Evolutionary conservation across 2,329 filamentous ascomycete species (phyloP).

Genomic region (Exophiala spinifera): DNA sequence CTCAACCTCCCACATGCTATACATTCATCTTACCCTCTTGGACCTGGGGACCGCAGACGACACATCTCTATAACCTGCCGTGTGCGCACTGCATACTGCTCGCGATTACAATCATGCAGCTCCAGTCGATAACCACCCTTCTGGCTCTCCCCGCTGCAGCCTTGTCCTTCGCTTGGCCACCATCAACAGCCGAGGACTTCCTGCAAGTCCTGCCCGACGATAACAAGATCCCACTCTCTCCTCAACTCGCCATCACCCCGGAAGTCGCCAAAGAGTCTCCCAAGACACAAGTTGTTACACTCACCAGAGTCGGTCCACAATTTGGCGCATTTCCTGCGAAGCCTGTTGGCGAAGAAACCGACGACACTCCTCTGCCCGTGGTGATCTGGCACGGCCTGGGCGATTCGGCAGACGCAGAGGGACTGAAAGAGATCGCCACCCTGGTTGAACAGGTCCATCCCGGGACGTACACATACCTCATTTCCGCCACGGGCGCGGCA

Average conservation of each 20-base stretch:
- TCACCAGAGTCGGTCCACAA: constrained; percentile 19
- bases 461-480: constrained; percentile 78
- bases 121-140: constrained; percentile 7
- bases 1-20: no score
- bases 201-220: not conserved
- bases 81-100: not conserved
- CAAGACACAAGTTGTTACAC: not conserved
- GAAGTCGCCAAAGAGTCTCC: no score
- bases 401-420: constrained; percentile 66
- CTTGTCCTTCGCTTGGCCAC: constrained; percentile 22
- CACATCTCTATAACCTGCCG: not conserved
- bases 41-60: no score
- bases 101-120: constrained; percentile 9
- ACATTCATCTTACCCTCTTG: no score
- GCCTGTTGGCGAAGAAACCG: constrained; percentile 8
- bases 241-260: no score
- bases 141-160: constrained; percentile 14
- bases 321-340: not conserved
- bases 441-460: constrained; percentile 72
- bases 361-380: constrained; percentile 65
- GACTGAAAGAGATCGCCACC: constrained; percentile 67
- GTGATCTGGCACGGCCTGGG: constrained; percentile 91
- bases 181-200: constrained; percentile 22
- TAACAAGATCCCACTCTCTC: not conserved
- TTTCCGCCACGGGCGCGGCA: constrained; percentile 66